Conservation (phyloP, 495 filamentous ascomycete genomes). For the Podospora anserina region DNA sequence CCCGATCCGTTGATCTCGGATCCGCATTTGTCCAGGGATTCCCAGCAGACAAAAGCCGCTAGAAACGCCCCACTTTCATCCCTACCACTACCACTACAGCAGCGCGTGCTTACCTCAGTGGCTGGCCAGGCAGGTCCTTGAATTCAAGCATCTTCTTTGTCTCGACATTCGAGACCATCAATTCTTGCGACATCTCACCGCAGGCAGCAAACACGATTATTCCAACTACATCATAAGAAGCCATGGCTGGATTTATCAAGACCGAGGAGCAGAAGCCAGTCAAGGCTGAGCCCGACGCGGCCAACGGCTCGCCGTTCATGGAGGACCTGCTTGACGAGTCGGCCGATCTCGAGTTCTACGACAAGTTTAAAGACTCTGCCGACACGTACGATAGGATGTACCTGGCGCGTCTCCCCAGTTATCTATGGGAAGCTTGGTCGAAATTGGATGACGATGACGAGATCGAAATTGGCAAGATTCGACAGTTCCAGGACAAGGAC, state of each 20-base stretch:
- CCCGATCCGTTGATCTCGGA: background rate
- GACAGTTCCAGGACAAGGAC: constrained; percentile 52
- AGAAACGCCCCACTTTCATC: constrained; percentile 1
- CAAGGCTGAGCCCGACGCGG: constrained; percentile 65
- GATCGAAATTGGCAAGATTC: constrained; percentile 71
- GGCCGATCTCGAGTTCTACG: constrained; percentile 75
- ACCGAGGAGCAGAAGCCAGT: constrained; percentile 45
- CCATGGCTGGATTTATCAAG: constrained; percentile 24
- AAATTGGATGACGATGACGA: constrained; percentile 52
- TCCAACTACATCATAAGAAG: background rate
- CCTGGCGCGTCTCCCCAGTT: constrained; percentile 72
- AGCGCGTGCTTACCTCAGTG: background rate
- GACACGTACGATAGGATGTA: constrained; percentile 54
- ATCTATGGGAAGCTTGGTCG: constrained; percentile 69
- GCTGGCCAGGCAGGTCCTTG: background rate
- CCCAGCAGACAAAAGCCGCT: background rate
- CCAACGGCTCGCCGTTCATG: constrained; percentile 52
- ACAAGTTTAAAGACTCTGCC: constrained; percentile 35
- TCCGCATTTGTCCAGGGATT: background rate
- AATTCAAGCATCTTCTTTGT: constrained; percentile 1
- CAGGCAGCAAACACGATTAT: background rate
- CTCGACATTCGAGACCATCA: background rate
- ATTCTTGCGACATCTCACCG: background rate
- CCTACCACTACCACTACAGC: background rate
- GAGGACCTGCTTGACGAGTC: constrained; percentile 81